These are phyloP conservation scores for Xylaria acuta DNA, from an alignment of 495 filamentous ascomycete species.

Conservation along the genomic window DNA sequence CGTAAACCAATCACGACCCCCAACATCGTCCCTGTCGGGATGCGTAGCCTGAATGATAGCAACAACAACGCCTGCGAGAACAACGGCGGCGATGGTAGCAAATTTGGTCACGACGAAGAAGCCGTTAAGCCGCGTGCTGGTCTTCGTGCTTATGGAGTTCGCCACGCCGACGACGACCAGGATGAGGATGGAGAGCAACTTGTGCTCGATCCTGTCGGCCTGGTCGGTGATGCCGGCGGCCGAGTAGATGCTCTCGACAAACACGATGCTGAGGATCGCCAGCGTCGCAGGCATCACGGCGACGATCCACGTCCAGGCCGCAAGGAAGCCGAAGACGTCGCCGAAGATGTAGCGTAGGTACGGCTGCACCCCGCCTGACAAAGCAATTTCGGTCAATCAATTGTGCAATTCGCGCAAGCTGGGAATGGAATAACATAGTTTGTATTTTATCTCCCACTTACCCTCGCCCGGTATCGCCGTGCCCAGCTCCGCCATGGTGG, in stretches of 20 bases:
- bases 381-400: conserved; percentile 7
- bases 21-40: conserved; percentile 42
- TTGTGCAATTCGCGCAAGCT: not conserved
- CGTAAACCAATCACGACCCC: conserved; percentile 58
- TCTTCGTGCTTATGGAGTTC: conserved; percentile 63
- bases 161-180: conserved; percentile 53
- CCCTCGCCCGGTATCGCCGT: conserved; percentile 59
- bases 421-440: no score
- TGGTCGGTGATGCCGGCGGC: conserved; percentile 52
- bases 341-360: conserved; percentile 63
- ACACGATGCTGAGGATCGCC: conserved; percentile 65
- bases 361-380: conserved; percentile 57
- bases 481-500: conserved; percentile 61
- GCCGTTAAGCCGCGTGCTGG: conserved; percentile 59
- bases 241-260: conserved; percentile 62
- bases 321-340: conserved; percentile 59
- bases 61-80: conserved; percentile 56
- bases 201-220: conserved; percentile 49
- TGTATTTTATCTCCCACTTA: conserved; percentile 28
- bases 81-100: conserved; percentile 51
- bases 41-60: conserved; percentile 44
- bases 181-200: conserved; percentile 54
- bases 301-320: conserved; percentile 65
- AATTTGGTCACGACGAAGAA: conserved; percentile 63
- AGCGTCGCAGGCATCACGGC: conserved; percentile 63